Base-by-base conservation (phyloP, 306 rosid genomes). In the Adenanthera pavonina region DNA sequence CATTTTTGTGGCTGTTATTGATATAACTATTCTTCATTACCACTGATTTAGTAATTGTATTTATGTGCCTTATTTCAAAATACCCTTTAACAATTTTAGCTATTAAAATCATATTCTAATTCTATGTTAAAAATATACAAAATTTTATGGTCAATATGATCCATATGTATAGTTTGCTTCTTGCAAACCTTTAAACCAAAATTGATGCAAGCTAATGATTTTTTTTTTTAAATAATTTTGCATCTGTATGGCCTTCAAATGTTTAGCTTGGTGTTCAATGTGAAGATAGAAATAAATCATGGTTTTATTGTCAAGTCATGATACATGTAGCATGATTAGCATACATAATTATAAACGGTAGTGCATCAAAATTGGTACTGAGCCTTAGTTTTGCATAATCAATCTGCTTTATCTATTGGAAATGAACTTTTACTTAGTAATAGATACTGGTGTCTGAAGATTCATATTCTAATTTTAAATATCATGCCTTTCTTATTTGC, bases 171-270 rank as follows among this genome's bases (percentile, higher is more conserved):
- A 36, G 3, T 33, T 44, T 65, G 11, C 13, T 53, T 71, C 6
- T 12, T 51, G 13, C 44, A 47, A 20, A 41, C 10, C 47, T 53
- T 61, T 12, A 47, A 47, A 8, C 61, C 17, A 2, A 84, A 69
- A 69, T 1, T 72, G 75, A 64, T 20, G n/a, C 3, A 0, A 56
- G 41, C 59, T 70, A 16, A 65, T 64, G 30, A 25, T 73, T 66
- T 59, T 56, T 77, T 65, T 19, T 38, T 49, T 35, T 20, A 59
- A 77, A 19, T 71, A 77, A 19, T 71, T 76, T 51, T 72, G 78
- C 40, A 56, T 36, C 11, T 5, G 35, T 51, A 36, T 5, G 49
- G 49, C 48, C 40, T 57, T 77, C 19, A 6, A 1, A 74, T 61
- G 34, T 64, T 72, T 57, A 25, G 15, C 19, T 67, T 33, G 69